Conservation (phyloP, 1,284 basidiomycete genomes). For the Sanguinoderma infundibulare region DNA sequence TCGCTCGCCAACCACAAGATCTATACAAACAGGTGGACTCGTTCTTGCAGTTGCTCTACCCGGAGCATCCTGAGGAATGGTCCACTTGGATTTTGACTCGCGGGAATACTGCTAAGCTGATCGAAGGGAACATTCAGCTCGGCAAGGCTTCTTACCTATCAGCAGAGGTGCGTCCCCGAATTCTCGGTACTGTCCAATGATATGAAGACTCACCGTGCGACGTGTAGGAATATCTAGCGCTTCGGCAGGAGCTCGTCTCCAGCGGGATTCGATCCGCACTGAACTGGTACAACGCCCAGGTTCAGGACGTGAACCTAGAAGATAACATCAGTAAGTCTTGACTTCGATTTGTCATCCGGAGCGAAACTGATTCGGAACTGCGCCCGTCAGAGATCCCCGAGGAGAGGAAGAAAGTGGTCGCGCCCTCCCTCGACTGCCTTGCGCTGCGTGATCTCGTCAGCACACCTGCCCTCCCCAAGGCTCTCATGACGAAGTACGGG, state of each 20-base stretch:
- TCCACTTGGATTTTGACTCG: background rate
- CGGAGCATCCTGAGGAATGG: slow-evolving; percentile 6
- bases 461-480: background rate
- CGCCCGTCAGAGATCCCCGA: background rate
- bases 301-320: background rate
- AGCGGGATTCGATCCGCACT: slow-evolving; percentile 2
- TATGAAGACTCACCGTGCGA: background rate
- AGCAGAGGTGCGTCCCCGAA: background rate
- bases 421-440: background rate
- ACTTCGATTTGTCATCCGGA: background rate
- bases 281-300: slow-evolving; percentile 10
- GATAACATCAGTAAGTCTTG: background rate
- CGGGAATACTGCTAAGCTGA: background rate
- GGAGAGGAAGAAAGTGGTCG: background rate
- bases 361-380: background rate
- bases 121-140: slow-evolving; percentile 6
- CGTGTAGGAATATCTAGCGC: background rate
- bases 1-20: background rate
- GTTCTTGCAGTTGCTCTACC: slow-evolving; percentile 15
- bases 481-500: background rate
- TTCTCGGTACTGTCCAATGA: background rate
- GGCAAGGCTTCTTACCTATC: slow-evolving; percentile 4
- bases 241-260: background rate
- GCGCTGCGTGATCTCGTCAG: background rate
- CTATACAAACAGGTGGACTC: slow-evolving; percentile 9